Conservation (phyloP, 768 basidiomycete species). For the Exsudoporus frostii region DNA sequence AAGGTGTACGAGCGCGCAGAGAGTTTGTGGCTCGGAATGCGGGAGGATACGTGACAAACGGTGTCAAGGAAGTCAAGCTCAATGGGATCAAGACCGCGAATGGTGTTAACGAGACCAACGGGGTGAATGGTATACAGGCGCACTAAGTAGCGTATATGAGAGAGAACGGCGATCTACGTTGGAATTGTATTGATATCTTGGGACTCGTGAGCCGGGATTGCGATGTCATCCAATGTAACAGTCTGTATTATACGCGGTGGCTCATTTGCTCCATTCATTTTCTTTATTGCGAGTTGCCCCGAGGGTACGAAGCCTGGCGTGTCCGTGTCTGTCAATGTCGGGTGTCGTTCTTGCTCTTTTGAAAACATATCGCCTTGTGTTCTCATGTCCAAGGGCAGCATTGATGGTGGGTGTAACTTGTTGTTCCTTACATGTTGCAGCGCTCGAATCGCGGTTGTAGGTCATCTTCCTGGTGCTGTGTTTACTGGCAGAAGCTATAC, state of each 20-base stretch:
- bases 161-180: background rate
- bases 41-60: conserved; percentile 6
- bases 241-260: background rate
- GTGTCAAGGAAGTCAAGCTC: conserved; percentile 14
- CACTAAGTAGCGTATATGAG: background rate
- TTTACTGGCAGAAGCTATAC: conserved; percentile 11
- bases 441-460: conserved; percentile 1
- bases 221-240: conserved; percentile 10
- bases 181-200: background rate
- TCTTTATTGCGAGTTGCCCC: background rate
- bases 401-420: conserved; percentile 7
- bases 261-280: background rate
- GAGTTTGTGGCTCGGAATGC: conserved; percentile 39
- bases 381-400: background rate
- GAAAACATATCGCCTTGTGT: background rate
- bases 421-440: background rate
- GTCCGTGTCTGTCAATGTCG: background rate
- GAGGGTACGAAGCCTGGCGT: background rate
- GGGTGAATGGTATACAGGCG: conserved; percentile 15
- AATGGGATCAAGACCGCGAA: conserved; percentile 11
- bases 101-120: conserved; percentile 19
- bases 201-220: background rate
- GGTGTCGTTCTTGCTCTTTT: background rate
- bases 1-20: conserved; percentile 79
- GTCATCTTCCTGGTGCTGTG: conserved; percentile 14